These are phyloP conservation scores for Letharia lupina DNA, from an alignment of 495 filamentous ascomycete genomes.

Conservation along the genomic window DNA sequence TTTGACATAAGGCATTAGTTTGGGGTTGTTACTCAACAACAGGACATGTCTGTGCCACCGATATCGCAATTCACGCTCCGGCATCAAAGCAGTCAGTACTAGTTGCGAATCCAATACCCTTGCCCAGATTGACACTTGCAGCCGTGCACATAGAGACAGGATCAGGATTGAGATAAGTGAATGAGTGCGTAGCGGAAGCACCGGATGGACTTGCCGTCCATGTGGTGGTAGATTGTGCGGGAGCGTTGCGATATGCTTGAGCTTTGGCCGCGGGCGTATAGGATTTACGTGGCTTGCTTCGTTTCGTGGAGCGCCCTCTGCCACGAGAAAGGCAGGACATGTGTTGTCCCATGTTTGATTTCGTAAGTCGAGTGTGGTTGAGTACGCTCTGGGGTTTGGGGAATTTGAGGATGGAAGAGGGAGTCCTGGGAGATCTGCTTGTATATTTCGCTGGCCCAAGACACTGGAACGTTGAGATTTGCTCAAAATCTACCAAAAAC, in stretches of 20 bases:
- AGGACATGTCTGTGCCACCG: neutral
- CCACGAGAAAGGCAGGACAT: neutral
- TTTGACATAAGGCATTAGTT: neutral
- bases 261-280: too few species aligned
- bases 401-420: neutral
- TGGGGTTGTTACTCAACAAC: neutral
- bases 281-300: too few species aligned
- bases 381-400: neutral
- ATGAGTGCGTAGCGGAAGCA: too few species aligned
- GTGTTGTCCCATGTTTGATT: neutral
- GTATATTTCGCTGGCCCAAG: neutral
- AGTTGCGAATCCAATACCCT: too few species aligned
- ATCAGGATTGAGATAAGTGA: too few species aligned
- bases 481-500: neutral
- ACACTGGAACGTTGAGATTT: neutral
- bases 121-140: too few species aligned
- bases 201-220: too few species aligned
- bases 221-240: too few species aligned
- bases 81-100: too few species aligned
- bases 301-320: neutral
- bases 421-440: neutral
- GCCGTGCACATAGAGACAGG: too few species aligned
- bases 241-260: too few species aligned
- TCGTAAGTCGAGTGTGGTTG: neutral
- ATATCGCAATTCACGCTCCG: neutral